phyloP scores from a whole-genome alignment of 2,329 filamentous ascomycete species.

The Penicillium sp. region DNA sequence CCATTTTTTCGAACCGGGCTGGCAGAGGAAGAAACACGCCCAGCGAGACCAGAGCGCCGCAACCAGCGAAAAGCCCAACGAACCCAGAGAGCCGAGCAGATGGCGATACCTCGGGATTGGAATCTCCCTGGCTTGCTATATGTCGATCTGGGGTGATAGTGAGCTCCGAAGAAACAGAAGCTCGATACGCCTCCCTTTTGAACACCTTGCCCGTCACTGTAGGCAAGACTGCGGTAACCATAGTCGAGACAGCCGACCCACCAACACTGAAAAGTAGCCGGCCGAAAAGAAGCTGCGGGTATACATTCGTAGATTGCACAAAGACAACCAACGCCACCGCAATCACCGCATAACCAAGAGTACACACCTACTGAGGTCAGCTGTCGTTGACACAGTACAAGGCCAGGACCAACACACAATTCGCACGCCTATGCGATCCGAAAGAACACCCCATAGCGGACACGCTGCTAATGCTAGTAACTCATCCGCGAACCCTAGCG shows the following conservation, averaged over 20 bases:
- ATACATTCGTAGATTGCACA: conserved; percentile 82
- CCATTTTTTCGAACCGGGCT: conserved; percentile 70
- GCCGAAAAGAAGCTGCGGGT: conserved; percentile 81
- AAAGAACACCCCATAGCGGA: conserved; percentile 50
- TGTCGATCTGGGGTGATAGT: conserved; percentile 55
- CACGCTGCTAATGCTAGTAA: conserved; percentile 49
- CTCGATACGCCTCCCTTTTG: conserved; percentile 44
- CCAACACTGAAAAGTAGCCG: conserved; percentile 86
- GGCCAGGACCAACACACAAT: conserved; percentile 35
- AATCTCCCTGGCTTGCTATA: conserved; percentile 3
- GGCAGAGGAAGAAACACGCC: conserved; percentile 82
- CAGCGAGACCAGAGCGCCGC: conserved; percentile 83
- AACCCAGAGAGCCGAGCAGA: conserved; percentile 74
- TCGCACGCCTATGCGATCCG: conserved; percentile 49
- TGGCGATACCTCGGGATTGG: conserved; percentile 33
- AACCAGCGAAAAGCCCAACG: conserved; percentile 89
- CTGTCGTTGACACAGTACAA: not conserved
- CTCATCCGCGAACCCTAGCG: conserved; percentile 51
- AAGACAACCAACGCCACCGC: conserved; percentile 73
- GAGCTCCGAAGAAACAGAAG: conserved; percentile 58
- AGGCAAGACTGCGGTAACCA: conserved; percentile 94
- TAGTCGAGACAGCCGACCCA: conserved; percentile 90
- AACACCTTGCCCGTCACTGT: conserved; percentile 54
- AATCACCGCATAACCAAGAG: conserved; percentile 78
- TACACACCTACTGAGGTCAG: conserved; percentile 46